Evolutionary conservation across 2,329 filamentous ascomycete species (phyloP).

Genomic region (Bipolaris gigantea): DNA sequence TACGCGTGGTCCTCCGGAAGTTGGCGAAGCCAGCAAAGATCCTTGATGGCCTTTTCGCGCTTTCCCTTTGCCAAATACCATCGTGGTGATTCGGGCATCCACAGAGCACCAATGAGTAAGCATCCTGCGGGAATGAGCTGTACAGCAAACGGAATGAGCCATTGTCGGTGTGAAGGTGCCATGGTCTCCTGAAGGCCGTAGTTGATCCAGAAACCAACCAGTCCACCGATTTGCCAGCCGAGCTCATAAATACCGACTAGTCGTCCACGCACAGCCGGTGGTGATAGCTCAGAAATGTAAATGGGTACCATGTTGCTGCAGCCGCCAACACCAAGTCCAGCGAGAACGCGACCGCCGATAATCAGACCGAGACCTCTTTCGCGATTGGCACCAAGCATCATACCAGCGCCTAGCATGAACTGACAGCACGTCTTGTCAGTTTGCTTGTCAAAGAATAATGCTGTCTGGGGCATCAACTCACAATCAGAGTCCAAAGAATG

Average conservation of each 20-base stretch:
- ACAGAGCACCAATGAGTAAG: constrained; percentile 51
- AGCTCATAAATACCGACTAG: constrained; percentile 55
- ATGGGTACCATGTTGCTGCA: constrained; percentile 62
- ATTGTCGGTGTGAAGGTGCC: constrained; percentile 49
- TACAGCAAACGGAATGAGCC: constrained; percentile 58
- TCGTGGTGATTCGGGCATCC: constrained; percentile 49
- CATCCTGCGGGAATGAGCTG: constrained; percentile 69
- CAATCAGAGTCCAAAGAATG: constrained; percentile 59
- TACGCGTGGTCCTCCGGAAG: constrained; percentile 62
- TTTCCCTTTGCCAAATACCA: constrained; percentile 49
- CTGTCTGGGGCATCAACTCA: neutral
- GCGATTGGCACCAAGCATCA: constrained; percentile 64
- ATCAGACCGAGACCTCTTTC: constrained; percentile 58
- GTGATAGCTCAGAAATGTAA: constrained; percentile 61
- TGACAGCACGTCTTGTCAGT: neutral
- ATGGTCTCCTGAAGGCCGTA: constrained; percentile 51
- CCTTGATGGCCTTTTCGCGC: constrained; percentile 47
- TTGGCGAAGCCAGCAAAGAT: constrained; percentile 66
- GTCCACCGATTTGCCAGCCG: constrained; percentile 53
- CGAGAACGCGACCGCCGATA: constrained; percentile 60
- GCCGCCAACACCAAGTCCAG: constrained; percentile 60
- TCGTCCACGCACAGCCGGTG: constrained; percentile 61
- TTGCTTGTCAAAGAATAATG: neutral
- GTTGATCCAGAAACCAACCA: constrained; percentile 45
- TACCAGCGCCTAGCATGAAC: constrained; percentile 69